phyloP scores from a whole-genome alignment of 495 filamentous ascomycete genomes.

The Ramalina intermedia region DNA sequence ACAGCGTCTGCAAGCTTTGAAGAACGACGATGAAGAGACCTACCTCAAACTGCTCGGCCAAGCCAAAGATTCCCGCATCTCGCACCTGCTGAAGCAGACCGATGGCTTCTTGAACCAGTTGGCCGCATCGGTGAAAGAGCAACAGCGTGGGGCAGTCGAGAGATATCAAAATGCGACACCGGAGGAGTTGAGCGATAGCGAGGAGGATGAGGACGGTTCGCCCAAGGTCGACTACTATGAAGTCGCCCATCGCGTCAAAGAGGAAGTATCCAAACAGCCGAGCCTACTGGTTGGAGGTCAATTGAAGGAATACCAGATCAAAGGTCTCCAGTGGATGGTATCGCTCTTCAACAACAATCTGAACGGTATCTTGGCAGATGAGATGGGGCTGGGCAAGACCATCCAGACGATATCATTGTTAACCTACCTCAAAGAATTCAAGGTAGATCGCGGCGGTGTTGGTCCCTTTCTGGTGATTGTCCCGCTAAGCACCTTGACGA shows the following conservation, averaged over 20 bases:
- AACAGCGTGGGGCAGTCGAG: slow-evolving; percentile 70
- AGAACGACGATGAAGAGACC: slow-evolving; percentile 97
- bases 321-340: slow-evolving; percentile 98
- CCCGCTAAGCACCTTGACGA: slow-evolving; percentile 87
- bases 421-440: slow-evolving; percentile 91
- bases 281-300: slow-evolving; percentile 75
- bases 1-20: slow-evolving; percentile 96
- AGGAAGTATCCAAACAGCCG: slow-evolving; percentile 74
- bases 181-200: slow-evolving; percentile 36
- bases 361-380: slow-evolving; percentile 94
- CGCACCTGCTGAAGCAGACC: slow-evolving; percentile 87
- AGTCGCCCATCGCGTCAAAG: slow-evolving; percentile 88
- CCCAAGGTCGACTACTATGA: slow-evolving; percentile 94
- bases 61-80: slow-evolving; percentile 97
- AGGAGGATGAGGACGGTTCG: slow-evolving; percentile 46
- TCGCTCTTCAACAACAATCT: slow-evolving; percentile 99
- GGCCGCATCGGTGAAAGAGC: slow-evolving; percentile 77
- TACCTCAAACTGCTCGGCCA: slow-evolving; percentile 94
- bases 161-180: slow-evolving; percentile 54
- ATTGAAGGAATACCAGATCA: slow-evolving; percentile 94
- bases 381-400: slow-evolving; percentile 99
- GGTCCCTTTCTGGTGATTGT: slow-evolving; percentile 96
- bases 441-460: slow-evolving; percentile 49
- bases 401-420: slow-evolving; percentile 98
- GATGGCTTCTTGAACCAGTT: slow-evolving; percentile 95